Evolutionary conservation across 164 flowering plant genomes (phyloP).

Genomic region (Tinospora cordifolia): DNA sequence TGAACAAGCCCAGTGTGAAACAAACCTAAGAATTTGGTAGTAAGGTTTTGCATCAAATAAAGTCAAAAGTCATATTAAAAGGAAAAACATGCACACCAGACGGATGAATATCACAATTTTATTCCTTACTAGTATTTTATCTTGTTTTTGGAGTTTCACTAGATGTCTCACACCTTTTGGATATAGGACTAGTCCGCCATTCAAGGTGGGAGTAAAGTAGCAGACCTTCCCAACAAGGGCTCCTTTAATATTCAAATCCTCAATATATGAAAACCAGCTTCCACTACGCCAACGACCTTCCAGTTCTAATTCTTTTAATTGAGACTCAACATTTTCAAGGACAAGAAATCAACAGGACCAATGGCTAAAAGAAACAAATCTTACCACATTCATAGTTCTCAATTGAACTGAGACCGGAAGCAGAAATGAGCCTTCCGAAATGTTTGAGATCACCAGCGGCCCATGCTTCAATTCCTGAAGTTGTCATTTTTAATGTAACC

Average conservation of each 20-base stretch:
- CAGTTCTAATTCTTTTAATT: background rate
- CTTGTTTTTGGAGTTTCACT: too few relatives aligned
- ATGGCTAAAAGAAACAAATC: slow-evolving; percentile 1
- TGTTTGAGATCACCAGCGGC: slow-evolving; percentile 59
- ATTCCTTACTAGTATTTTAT: too few relatives aligned
- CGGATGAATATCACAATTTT: too few relatives aligned
- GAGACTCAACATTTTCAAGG: background rate
- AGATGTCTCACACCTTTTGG: too few relatives aligned
- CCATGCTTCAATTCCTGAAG: slow-evolving; percentile 83
- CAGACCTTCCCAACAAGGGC: too few relatives aligned
- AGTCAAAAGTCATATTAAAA: background rate
- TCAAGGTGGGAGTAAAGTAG: too few relatives aligned
- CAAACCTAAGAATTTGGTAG: too few relatives aligned
- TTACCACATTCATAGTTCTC: slow-evolving; percentile 90
- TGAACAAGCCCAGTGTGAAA: too few relatives aligned
- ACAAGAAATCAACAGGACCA: background rate
- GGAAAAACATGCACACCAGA: background rate
- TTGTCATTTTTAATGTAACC: background rate
- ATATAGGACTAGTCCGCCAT: too few relatives aligned
- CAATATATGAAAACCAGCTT: too few relatives aligned
- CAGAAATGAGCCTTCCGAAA: slow-evolving; percentile 74
- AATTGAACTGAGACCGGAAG: slow-evolving; percentile 89
- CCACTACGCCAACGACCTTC: too few relatives aligned
- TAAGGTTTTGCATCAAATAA: background rate
- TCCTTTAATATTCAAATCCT: too few relatives aligned